Evolutionary conservation across 257 asterid species (phyloP), one percentile per base, ranked within the genome.

Genomic region (Solanum clarkiae): DNA sequence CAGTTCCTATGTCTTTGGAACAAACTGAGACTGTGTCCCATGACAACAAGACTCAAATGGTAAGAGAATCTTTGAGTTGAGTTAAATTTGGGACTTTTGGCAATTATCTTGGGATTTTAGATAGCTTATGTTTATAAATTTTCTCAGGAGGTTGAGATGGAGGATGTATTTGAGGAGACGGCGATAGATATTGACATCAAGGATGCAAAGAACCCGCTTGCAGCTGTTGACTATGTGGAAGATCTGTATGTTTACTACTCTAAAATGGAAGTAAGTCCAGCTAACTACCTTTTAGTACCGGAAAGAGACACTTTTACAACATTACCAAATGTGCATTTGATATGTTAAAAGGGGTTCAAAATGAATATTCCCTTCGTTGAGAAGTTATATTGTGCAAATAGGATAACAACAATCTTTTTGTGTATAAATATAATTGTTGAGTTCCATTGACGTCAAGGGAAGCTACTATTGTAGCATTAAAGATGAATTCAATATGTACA

Each of bases 61-160:
- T 93, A 86, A 36, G 15, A 82, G 45, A 26, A 0, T 0, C 4
- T 44, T 60, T 60, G 29, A 53, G 5, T 80, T 18, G 83, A 81
- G 57, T 54, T 22, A 20, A 7, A 18, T 56, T 81, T 42, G 4
- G 69, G 6, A 16, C 49, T 55, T 18, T 22, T 56, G 20, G 24
- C 15, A 24, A 24, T 4, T 22, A 44, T 36, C n/a, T 36, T 32
- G 36, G 24, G 20, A 60, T 13, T 59, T 60, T 14, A n/a, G 74
- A 42, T 2, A 62, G 57, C 16, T 82, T 7, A 60, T 8, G 17
- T 18, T 13, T 18, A 45, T 57, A 8, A 2, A 7, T 24, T 88
- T 44, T n/a, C 87, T 86, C 68, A 90, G 94, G 99, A 96, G 88
- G 91, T 96, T 22, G 98, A 94, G 55, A 94, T 96, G 98, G 99